Base-by-base conservation (phyloP, 306 rosid species). In the Carpinus fangiana region DNA sequence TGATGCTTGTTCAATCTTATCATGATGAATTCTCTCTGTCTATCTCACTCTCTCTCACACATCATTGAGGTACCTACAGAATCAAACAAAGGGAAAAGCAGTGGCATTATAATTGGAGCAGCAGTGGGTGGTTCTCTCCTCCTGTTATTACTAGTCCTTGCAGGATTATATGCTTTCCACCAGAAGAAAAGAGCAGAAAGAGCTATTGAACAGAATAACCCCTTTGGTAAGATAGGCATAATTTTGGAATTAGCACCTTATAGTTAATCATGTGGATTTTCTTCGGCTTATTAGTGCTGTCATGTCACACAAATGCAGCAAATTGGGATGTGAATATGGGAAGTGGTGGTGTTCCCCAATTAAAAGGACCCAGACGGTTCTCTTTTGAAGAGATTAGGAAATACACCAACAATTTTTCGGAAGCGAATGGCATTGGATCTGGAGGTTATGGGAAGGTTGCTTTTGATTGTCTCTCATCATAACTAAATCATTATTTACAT, bases 361-460 rank as follows among this genome's bases (percentile, higher is more conserved):
- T 87, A 21, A 84, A 82, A 81, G 98, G 93, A 45, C 91, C 97
- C 1, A 88, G 82, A 79, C 81, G 84, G 64, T 91, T 93, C 87
- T 77, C 88, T 50, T 91, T 87, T 53, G 89, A 89, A 76, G 98
- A 93, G 89, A 79, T 93, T 23, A 81, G 76, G 76, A 89, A 66
- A 69, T 87, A 53, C 87, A 89, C 87, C 82, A 88, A 82, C 72
- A 85, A 86, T 46, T 87, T 87, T 54, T 84, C 86, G 12, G 74
- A 41, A 10, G 80, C 72, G 1, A 84, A 84, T 76, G 80, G 77
- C n/a, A 73, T 84, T 59, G 90, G 90, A 62, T 78, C 89, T 46
- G 98, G 98, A 7, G 97, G 98, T 10, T 90, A 91, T 72, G 98
- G 97, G 31, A 88, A 91, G 92, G 98, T 91, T 38, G 45, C 26